Evolutionary conservation across 768 basidiomycete species (phyloP).

Genomic region (Austroboletus festivus): DNA sequence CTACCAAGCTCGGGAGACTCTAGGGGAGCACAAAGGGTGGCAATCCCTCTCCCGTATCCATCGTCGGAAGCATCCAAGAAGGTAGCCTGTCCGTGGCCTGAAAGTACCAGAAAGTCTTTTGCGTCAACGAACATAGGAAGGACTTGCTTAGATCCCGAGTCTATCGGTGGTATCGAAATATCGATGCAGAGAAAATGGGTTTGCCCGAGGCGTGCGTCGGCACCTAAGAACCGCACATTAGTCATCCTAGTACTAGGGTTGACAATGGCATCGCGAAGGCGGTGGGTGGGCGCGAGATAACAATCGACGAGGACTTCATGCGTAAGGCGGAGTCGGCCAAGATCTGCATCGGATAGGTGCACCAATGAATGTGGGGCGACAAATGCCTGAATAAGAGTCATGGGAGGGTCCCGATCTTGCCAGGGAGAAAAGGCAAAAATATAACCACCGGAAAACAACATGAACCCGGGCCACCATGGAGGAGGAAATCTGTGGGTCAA

Average conservation of each 20-base stretch:
- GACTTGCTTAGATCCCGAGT: background rate
- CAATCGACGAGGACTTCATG: conserved; percentile 14
- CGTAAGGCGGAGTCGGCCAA: conserved; percentile 14
- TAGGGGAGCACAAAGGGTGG: conserved; percentile 4
- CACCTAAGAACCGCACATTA: conserved; percentile 12
- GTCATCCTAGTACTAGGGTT: conserved; percentile 11
- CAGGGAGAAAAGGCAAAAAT: conserved; percentile 17
- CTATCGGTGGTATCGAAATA: conserved; percentile 9
- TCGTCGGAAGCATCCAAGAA: conserved; percentile 12
- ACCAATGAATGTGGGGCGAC: conserved; percentile 3
- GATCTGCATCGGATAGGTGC: background rate
- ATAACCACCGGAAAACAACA: conserved; percentile 10
- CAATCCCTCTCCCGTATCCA: conserved; percentile 16
- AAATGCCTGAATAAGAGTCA: conserved; percentile 20
- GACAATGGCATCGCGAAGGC: conserved; percentile 13
- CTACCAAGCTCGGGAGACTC: background rate
- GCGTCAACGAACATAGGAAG: conserved; percentile 12
- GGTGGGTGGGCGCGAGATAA: conserved; percentile 5
- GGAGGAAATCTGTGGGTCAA: background rate
- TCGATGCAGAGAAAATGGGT: conserved; percentile 17
- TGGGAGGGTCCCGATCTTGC: background rate
- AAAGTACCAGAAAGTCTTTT: conserved; percentile 17
- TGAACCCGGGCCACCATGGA: conserved; percentile 11
- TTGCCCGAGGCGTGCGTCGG: background rate
- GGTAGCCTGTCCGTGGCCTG: conserved; percentile 4